These are phyloP conservation scores for Nigrospora osmanthi DNA, from an alignment of 2,329 filamentous ascomycete species.

Conservation along the genomic window DNA sequence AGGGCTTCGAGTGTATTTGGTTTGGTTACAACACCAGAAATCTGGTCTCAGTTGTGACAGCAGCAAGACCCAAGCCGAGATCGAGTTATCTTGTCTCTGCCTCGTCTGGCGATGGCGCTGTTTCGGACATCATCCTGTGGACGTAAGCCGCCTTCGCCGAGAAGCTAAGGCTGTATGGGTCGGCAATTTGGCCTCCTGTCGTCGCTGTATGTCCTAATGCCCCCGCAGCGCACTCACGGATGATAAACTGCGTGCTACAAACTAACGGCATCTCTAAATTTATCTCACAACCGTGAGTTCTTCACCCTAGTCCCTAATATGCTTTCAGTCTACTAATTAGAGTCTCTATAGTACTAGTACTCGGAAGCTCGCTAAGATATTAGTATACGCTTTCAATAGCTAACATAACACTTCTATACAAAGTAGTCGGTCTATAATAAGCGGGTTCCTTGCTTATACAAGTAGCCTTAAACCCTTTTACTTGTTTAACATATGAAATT, in stretches of 20 bases:
- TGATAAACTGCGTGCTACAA: neutral
- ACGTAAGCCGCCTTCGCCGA: neutral
- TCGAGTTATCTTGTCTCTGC: neutral
- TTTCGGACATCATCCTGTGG: neutral
- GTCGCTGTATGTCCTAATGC: neutral
- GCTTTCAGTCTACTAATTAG: neutral
- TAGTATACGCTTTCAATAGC: neutral
- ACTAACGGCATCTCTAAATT: neutral
- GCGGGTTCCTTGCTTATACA: too few species aligned
- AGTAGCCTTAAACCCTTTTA: too few species aligned
- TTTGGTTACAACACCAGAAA: neutral
- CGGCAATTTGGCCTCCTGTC: neutral
- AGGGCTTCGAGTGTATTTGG: neutral
- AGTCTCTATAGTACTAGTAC: neutral
- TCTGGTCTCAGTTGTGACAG: too few species aligned
- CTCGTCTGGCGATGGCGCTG: neutral
- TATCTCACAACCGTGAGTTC: conserved; percentile 1
- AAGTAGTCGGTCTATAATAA: too few species aligned
- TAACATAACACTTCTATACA: neutral
- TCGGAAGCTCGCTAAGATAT: neutral
- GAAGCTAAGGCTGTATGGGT: conserved; percentile 2
- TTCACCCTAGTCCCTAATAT: neutral
- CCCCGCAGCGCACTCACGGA: neutral
- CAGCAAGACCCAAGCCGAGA: neutral
- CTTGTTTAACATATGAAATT: too few species aligned